Evolutionary conservation across 1,139 yeast species (phyloP), one percentile per base, ranked within the genome.

Genomic region (Suhomyces wounanorum): DNA sequence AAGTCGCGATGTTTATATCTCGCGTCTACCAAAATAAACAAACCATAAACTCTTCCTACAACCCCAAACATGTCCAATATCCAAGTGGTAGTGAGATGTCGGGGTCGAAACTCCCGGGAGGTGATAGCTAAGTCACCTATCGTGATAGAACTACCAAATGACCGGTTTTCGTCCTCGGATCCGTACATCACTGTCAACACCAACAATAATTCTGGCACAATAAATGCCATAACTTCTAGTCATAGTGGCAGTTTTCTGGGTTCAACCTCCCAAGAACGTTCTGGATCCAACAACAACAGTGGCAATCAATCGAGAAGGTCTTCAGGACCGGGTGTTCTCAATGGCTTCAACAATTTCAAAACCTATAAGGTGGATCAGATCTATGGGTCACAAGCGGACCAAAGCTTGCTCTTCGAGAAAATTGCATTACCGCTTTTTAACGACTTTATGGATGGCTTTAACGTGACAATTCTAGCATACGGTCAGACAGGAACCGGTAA

Each of bases 401-500:
- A 87, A 63, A 64, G 70, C 44, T 63, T 76, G 8, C 61, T 87
- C 4, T 87, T 84, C 59, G 72, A 79, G 30, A 77, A 79, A 41
- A 85, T 84, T n/a, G 92, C 88, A 0, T 69, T 74, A 14, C 90
- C 90, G 35, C 75, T 82, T 50, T 76, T 86, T 61, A 71, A 76
- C 36, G 92, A 87, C 59, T 85, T 87, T 57, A 64, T 86, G 52
- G 75, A 76, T 56, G 94, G 95, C 9, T 84, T 77, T 61, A 89
- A 88, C 59, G 90, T 91, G 51, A 88, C 96, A 0, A 78, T 90
- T 4, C 78, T 89, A 60, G 96, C 96, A 0, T 89, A 89, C 65
- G 96, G 96, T 9, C 96, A 89, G 68, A 89, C 96, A 0, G 96
- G 96, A 9, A 86, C 96, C 0, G 96, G 96, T 2, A 89, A 89